Evolutionary conservation across 116 monocot species (phyloP), one percentile per base, ranked within the genome.

Genomic region (Posidonia oceanica): DNA sequence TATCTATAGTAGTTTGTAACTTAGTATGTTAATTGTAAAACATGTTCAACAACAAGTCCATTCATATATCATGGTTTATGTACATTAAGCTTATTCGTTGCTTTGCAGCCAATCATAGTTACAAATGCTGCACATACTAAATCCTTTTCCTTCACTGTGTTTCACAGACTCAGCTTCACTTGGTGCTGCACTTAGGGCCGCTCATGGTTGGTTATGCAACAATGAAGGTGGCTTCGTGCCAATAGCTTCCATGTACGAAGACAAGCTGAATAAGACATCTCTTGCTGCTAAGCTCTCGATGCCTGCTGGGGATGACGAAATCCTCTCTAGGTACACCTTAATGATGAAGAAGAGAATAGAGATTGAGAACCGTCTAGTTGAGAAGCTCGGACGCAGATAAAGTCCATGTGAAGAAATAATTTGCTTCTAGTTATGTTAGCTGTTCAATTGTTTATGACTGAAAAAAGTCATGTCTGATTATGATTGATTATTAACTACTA

Each of bases 141-240:
- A n/a, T 18, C 12, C 15, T 2, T 8, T 64, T 3, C 13, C 39
- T 5, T 65, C 16, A 65, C 44, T 65, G 42, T 5, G 21, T 57
- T 63, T 66, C 48, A 14, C 81, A 96, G 96, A 96, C 79, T 96
- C 96, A 59, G 96, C 96, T 59, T 96, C 96, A 8, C 65, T 91
- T 72, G 96, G 96, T 52, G 96, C 96, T 42, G 96, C 96, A 37
- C 18, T 91, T 44, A 79, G 96, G 72, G 96, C 96, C n/a, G 96
- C 96, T 22, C 96, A 96, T 75, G 96, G 96, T 44, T 96, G 96
- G 96, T 38, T 91, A 13, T 96, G 96, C 81, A 77, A 91, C 63
- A 78, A 85, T 70, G 87, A 81, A 71, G 83, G 87, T 12, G 18
- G 53, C 39, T 96, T 96, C 14, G 82, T 96, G 52, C 87, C 89